Percentiles rank a stretch among this genome's conserved stretches.
Evolutionary conservation across 108 stramenopile genomes (phyloP).

Genomic region (Nannochloropsis gaditana): DNA sequence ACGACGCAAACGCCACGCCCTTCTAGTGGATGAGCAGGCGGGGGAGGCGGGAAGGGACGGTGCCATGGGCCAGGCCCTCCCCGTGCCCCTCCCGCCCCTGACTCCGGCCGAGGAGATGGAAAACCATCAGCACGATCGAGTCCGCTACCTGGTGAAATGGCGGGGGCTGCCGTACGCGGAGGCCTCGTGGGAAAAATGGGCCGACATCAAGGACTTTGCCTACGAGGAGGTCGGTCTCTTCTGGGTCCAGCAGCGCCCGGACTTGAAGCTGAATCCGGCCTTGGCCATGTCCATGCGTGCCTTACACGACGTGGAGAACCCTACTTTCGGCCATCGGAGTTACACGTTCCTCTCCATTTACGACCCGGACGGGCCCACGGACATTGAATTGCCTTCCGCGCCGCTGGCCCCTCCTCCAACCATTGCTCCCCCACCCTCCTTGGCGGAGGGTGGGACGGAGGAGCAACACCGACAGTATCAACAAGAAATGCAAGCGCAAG

Average conservation of each 20-base stretch:
- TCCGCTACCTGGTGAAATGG: slow-evolving; percentile 57
- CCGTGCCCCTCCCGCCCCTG: background rate
- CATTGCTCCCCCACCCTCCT: background rate
- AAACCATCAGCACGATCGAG: slow-evolving; percentile 32
- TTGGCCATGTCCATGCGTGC: background rate
- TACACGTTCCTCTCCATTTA: slow-evolving; percentile 23
- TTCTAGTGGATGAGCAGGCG: slow-evolving; percentile 44
- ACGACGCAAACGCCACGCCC: slow-evolving; percentile 23
- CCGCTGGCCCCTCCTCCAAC: background rate
- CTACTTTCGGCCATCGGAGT: slow-evolving; percentile 19
- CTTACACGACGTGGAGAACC: slow-evolving; percentile 22
- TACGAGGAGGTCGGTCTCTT: slow-evolving; percentile 18
- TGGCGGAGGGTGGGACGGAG: slow-evolving; percentile 6
- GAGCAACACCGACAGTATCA: slow-evolving; percentile 7
- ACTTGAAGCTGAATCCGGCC: background rate
- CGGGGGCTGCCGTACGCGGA: slow-evolving; percentile 47
- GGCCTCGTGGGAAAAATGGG: slow-evolving; percentile 53
- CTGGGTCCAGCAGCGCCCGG: background rate
- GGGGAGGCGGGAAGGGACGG: slow-evolving; percentile 40
- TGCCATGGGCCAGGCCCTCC: slow-evolving; percentile 9
- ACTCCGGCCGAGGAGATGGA: slow-evolving; percentile 26
- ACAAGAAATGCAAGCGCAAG: background rate
- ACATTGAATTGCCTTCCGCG: background rate
- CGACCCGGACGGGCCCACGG: slow-evolving; percentile 24
- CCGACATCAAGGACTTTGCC: slow-evolving; percentile 42